These are phyloP conservation scores for Phlyctochytrium arcticum DNA, from an alignment of 192 early-diverging fungal species.

Conservation along the genomic window DNA sequence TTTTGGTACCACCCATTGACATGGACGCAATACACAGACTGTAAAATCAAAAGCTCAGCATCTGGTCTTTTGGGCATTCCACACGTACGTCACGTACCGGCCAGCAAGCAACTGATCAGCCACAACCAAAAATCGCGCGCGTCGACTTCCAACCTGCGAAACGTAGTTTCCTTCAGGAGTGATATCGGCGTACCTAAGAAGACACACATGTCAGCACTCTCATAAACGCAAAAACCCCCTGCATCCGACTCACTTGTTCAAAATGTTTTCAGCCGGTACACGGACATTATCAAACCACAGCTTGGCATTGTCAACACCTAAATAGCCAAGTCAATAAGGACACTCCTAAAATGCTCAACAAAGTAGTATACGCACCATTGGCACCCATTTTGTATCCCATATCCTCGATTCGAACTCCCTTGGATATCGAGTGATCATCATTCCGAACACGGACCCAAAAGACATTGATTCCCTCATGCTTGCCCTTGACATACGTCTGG, in stretches of 20 bases:
- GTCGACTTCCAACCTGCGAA: slow-evolving; percentile 50
- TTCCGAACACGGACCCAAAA: slow-evolving; percentile 71
- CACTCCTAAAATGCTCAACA: background rate
- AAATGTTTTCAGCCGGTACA: slow-evolving; percentile 59
- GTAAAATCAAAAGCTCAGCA: no score
- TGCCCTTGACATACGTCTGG: slow-evolving; percentile 65
- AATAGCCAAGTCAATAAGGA: background rate
- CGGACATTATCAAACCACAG: slow-evolving; percentile 56
- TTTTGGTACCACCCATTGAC: slow-evolving; percentile 65
- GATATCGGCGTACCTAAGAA: slow-evolving; percentile 44
- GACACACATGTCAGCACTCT: no score
- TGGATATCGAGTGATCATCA: slow-evolving; percentile 58
- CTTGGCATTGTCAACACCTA: slow-evolving; percentile 69
- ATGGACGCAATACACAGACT: slow-evolving; percentile 64
- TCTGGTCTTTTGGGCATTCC: no score
- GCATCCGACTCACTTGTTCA: slow-evolving; percentile 57
- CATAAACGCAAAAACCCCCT: no score
- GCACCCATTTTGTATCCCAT: slow-evolving; percentile 66
- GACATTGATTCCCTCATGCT: slow-evolving; percentile 71
- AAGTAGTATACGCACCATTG: slow-evolving; percentile 48
- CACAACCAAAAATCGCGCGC: slow-evolving; percentile 72
- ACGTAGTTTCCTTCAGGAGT: slow-evolving; percentile 51
- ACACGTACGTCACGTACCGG: no score
- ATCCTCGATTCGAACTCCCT: slow-evolving; percentile 68
- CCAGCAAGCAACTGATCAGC: slow-evolving; percentile 74